Conservation (phyloP, 2,329 filamentous ascomycete genomes). For the Magnaporthiopsis rhizophila region DNA sequence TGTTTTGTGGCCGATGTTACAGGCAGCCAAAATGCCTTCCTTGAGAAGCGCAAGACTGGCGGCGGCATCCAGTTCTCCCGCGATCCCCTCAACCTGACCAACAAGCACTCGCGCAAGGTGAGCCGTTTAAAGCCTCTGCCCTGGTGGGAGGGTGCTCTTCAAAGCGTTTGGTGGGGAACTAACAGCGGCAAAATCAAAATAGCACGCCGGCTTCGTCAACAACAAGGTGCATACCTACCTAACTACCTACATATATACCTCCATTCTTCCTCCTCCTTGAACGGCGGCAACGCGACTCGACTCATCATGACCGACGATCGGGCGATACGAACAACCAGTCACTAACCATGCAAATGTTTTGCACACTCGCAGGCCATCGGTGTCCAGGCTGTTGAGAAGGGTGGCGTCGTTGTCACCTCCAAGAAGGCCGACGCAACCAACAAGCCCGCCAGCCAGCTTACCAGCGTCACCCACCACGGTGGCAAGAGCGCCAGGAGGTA, state of each 20-base stretch:
- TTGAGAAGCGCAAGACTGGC: slow-evolving; percentile 77
- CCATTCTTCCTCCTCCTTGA: neutral
- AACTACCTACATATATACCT: neutral
- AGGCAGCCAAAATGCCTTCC: slow-evolving; percentile 85
- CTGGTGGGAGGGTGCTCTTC: neutral
- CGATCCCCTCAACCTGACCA: slow-evolving; percentile 87
- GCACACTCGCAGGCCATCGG: slow-evolving; percentile 62
- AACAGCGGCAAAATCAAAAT: slow-evolving; percentile 11
- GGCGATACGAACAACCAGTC: slow-evolving; percentile 11
- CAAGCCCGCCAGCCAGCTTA: slow-evolving; percentile 62
- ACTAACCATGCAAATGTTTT: slow-evolving; percentile 13
- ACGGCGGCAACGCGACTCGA: slow-evolving; percentile 11
- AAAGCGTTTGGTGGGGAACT: slow-evolving; percentile 1
- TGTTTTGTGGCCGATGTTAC: slow-evolving; percentile 13
- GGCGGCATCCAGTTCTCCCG: slow-evolving; percentile 87
- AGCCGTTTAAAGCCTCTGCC: slow-evolving; percentile 1
- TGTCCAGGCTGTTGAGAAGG: slow-evolving; percentile 66
- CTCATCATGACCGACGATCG: slow-evolving; percentile 11
- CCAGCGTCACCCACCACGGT: slow-evolving; percentile 61
- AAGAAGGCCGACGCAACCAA: slow-evolving; percentile 71
- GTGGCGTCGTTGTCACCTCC: slow-evolving; percentile 70
- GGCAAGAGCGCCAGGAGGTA: slow-evolving; percentile 72
- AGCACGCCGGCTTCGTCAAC: slow-evolving; percentile 92
- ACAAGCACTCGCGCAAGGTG: slow-evolving; percentile 89
- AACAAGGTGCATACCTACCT: slow-evolving; percentile 61